These are phyloP conservation scores for Massarina eburnea DNA, from an alignment of 2,329 filamentous ascomycete genomes.

Conservation along the genomic window DNA sequence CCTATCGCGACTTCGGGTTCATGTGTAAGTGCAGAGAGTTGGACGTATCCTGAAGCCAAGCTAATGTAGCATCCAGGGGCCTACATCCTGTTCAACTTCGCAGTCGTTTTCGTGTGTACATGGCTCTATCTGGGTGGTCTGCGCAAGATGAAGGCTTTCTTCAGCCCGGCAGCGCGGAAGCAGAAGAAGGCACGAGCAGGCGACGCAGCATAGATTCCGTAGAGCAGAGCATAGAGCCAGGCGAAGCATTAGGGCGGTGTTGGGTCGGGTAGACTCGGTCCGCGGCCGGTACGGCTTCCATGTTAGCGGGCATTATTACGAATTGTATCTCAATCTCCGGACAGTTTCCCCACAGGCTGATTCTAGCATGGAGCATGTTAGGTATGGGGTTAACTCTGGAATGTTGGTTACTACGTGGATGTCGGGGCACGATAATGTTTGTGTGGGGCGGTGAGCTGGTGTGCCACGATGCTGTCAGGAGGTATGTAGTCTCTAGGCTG, in stretches of 20 bases:
- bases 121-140: constrained; percentile 56
- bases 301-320: too few species aligned
- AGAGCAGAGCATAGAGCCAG: too few species aligned
- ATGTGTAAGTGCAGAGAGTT: constrained; percentile 46
- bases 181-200: constrained; percentile 34
- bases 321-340: background rate
- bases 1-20: constrained; percentile 68
- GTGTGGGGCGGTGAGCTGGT: too few species aligned
- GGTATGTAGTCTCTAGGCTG: too few species aligned
- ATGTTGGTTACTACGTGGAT: too few species aligned
- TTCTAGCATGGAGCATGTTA: background rate
- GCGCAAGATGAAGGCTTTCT: constrained; percentile 36
- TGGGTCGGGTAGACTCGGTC: background rate
- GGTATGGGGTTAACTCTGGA: too few species aligned
- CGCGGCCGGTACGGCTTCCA: too few species aligned
- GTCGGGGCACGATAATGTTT: too few species aligned
- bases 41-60: background rate
- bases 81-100: constrained; percentile 67
- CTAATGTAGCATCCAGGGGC: constrained; percentile 1
- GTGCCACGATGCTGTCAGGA: too few species aligned
- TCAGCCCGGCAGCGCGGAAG: constrained; percentile 38
- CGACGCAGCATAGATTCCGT: constrained; percentile 11
- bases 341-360: background rate
- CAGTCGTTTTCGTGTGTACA: constrained; percentile 54
- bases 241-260: too few species aligned